Conservation (phyloP, 306 rosid species). For the Potentilla sterilis region DNA sequence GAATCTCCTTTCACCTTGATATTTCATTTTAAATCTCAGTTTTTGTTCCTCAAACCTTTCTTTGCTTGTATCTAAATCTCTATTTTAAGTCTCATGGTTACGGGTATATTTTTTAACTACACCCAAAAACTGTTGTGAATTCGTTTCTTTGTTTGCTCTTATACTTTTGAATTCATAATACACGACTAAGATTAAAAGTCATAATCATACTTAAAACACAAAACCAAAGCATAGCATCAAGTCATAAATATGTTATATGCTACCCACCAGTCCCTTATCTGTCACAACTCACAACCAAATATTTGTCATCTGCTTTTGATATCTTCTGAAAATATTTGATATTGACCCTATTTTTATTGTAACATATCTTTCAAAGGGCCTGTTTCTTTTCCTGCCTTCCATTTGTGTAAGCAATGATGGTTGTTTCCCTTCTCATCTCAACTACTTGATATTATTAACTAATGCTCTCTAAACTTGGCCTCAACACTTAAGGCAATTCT, state of each 20-base stretch:
- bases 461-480: conserved; percentile 30
- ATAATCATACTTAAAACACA: not conserved
- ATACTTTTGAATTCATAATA: not conserved
- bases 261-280: not conserved
- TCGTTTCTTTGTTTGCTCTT: not conserved
- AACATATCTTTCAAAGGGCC: conserved; percentile 31
- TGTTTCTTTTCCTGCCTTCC: conserved; percentile 40
- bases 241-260: not conserved
- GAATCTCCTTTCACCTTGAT: conserved; percentile 1
- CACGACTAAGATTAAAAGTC: not conserved
- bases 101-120: not conserved
- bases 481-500: conserved; percentile 18
- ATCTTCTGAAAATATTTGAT: conserved; percentile 22
- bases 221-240: not conserved
- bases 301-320: not conserved
- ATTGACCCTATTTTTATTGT: conserved; percentile 28
- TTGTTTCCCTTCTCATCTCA: conserved; percentile 49
- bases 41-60: not conserved
- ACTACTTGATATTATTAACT: conserved; percentile 35
- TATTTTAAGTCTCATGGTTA: not conserved
- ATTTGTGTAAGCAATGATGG: conserved; percentile 67
- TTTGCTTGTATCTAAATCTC: not conserved
- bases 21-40: not conserved
- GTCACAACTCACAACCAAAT: conserved; percentile 16
- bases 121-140: not conserved